Conservation (phyloP, 1,139 yeast genomes). For the Starmera stellimalicola region DNA sequence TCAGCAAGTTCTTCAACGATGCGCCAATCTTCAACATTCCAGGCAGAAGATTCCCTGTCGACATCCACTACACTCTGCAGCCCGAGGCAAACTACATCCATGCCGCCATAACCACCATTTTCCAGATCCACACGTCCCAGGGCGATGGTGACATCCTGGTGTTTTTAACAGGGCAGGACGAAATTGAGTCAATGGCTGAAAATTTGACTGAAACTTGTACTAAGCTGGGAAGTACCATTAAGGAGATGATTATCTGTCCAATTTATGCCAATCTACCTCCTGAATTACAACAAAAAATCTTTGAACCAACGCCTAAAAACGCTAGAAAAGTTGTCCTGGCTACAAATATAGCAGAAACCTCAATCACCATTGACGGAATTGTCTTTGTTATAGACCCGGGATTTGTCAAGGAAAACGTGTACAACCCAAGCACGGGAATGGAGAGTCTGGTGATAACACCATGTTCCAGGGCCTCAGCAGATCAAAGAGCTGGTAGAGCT, state of each 20-base stretch:
- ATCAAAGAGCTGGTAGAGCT: constrained; percentile 95
- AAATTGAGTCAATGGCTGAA: constrained; percentile 76
- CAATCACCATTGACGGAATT: constrained; percentile 90
- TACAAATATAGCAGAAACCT: constrained; percentile 94
- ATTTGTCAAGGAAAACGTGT: constrained; percentile 79
- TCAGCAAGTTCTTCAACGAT: constrained; percentile 64
- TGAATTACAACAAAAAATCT: constrained; percentile 71
- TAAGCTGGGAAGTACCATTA: constrained; percentile 53
- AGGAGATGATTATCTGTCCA: constrained; percentile 67
- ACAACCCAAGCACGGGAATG: constrained; percentile 80
- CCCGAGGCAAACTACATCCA: constrained; percentile 88
- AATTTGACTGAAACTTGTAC: constrained; percentile 53
- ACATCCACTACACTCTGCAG: constrained; percentile 71
- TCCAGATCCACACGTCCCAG: constrained; percentile 72
- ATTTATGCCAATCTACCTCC: constrained; percentile 90
- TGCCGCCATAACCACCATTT: constrained; percentile 77
- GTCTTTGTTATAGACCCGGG: constrained; percentile 89
- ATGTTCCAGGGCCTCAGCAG: constrained; percentile 90
- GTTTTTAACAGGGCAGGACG: constrained; percentile 91
- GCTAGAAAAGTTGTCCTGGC: constrained; percentile 86
- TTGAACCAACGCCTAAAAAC: constrained; percentile 78
- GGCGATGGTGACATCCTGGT: constrained; percentile 82
- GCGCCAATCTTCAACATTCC: constrained; percentile 88
- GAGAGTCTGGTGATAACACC: constrained; percentile 80
- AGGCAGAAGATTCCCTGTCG: constrained; percentile 85